Conservation (phyloP, 441 rosid species). For the Bocquillonia castaneifolia region DNA sequence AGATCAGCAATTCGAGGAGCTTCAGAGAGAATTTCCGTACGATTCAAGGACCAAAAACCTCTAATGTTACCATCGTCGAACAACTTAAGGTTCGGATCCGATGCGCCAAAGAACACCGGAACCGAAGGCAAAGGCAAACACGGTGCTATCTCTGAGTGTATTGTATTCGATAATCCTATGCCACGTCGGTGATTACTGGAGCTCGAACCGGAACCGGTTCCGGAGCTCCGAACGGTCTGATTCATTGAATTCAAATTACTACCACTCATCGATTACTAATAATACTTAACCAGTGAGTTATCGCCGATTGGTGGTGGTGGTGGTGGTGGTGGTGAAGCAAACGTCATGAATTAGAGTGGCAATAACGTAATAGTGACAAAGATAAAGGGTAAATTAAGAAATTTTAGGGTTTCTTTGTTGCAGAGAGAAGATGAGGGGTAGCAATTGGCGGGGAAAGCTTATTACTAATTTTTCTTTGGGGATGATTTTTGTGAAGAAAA, state of each 20-base stretch:
- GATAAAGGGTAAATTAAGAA: slow-evolving; percentile 22
- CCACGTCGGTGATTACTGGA: slow-evolving; percentile 49
- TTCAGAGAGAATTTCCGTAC: slow-evolving; percentile 62
- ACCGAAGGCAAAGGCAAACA: slow-evolving; percentile 87
- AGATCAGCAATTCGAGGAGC: slow-evolving; percentile 67
- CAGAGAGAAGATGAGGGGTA: no score
- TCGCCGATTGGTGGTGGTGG: slow-evolving; percentile 7
- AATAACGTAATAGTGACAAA: slow-evolving; percentile 16
- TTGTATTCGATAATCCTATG: slow-evolving; percentile 80
- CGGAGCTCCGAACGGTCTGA: slow-evolving; percentile 23
- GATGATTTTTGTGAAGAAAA: background rate
- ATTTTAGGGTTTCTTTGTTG: no score
- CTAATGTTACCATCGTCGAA: slow-evolving; percentile 45
- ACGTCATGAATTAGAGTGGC: slow-evolving; percentile 31
- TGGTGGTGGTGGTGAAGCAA: no score
- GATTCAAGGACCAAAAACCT: slow-evolving; percentile 48
- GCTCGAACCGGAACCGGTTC: background rate
- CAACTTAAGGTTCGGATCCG: slow-evolving; percentile 58
- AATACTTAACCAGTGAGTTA: slow-evolving; percentile 35
- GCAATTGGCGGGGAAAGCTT: slow-evolving; percentile 71
- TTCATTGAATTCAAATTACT: slow-evolving; percentile 35
- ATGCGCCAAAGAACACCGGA: slow-evolving; percentile 79
- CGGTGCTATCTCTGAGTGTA: slow-evolving; percentile 87
- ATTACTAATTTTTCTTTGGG: slow-evolving; percentile 12
- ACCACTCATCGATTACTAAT: slow-evolving; percentile 51